A percentile compares a stretch with the other conserved stretches of the same genome.
Evolutionary conservation across 2,329 filamentous ascomycete genomes (phyloP).

Genomic region (Penicillium aurantiogriseum): DNA sequence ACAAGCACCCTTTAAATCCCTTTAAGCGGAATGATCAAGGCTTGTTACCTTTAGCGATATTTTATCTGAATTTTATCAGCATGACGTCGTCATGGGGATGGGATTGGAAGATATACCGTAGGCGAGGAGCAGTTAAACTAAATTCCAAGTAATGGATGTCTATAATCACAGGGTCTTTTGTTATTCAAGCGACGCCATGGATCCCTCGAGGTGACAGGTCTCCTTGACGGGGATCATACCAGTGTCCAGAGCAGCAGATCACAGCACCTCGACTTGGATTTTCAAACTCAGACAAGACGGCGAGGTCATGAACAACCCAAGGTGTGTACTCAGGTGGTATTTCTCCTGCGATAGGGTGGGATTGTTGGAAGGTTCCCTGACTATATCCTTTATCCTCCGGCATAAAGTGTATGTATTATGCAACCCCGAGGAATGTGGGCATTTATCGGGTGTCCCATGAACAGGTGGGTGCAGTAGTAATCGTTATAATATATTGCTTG

Average conservation of each 20-base stretch:
- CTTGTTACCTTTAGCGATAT: neutral
- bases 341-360: neutral
- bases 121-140: neutral
- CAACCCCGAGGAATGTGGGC: constrained; percentile 1
- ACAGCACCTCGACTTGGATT: neutral
- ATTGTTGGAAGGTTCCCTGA: neutral
- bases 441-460: neutral
- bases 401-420: constrained; percentile 3
- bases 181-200: neutral
- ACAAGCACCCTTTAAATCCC: neutral
- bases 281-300: neutral
- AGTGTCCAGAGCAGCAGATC: constrained; percentile 1
- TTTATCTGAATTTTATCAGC: constrained; percentile 7
- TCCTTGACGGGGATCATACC: neutral
- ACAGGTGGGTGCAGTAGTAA: neutral
- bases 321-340: neutral
- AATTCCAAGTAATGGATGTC: neutral
- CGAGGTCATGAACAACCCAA: too few relatives aligned
- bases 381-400: constrained; percentile 3
- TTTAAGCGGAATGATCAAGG: neutral
- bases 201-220: neutral
- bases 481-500: neutral
- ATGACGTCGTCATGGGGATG: constrained; percentile 5
- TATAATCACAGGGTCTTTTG: neutral
- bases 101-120: neutral